phyloP scores from a whole-genome alignment of 306 rosid genomes.

The Bauhinia variegata region DNA sequence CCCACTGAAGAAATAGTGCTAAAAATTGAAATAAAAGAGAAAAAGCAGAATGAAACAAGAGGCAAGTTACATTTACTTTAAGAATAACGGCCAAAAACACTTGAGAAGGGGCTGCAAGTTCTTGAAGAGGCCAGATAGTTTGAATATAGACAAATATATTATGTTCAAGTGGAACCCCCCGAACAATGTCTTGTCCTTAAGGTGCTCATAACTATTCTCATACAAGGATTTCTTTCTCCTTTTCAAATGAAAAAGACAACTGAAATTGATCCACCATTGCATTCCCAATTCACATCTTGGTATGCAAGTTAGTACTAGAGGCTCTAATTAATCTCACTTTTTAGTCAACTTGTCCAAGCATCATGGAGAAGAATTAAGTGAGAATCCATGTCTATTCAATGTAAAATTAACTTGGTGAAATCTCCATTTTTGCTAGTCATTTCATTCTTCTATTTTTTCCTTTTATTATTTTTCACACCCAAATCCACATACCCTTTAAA shows the following conservation, averaged over 20 bases:
- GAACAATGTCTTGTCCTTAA: constrained; percentile 24
- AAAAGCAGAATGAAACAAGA: no score
- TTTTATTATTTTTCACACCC: constrained; percentile 1
- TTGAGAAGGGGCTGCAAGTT: constrained; percentile 26
- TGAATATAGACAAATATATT: constrained; percentile 23
- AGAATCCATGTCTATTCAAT: constrained; percentile 31
- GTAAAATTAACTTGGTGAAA: neutral
- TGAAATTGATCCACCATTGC: constrained; percentile 31
- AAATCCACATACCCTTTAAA: neutral
- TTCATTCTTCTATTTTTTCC: constrained; percentile 11
- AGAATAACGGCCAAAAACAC: constrained; percentile 16
- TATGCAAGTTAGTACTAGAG: constrained; percentile 30
- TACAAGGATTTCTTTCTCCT: constrained; percentile 3
- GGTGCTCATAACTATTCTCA: constrained; percentile 33
- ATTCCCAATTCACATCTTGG: constrained; percentile 27
- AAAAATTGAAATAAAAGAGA: no score
- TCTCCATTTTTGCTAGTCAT: neutral
- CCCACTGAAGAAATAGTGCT: no score
- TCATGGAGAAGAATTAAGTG: constrained; percentile 39
- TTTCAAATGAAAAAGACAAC: constrained; percentile 37
- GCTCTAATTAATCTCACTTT: constrained; percentile 30
- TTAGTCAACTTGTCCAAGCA: constrained; percentile 47
- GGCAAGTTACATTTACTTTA: constrained; percentile 8
- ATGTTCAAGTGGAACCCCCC: constrained; percentile 33
- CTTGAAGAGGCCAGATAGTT: constrained; percentile 8